phyloP scores from a whole-genome alignment of 371 early-diverging fungal species.

The Blyttiomyces sp. region DNA sequence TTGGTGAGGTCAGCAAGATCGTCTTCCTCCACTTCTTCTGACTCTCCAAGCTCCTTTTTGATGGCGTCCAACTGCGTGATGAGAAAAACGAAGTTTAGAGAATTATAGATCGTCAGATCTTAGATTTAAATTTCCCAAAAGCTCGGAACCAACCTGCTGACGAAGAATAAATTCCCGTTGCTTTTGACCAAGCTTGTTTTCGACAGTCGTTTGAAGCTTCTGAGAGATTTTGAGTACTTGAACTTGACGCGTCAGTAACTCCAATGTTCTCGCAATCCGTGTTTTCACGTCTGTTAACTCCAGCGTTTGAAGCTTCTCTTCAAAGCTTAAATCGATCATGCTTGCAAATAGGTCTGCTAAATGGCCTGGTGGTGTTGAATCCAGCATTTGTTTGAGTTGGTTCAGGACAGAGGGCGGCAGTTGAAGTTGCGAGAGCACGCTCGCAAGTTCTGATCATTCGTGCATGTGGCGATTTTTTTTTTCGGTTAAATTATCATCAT shows the following conservation, averaged over 20 bases:
- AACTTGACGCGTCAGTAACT: slow-evolving; percentile 73
- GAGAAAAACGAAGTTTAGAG: neutral
- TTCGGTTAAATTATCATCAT: neutral
- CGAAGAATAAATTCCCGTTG: slow-evolving; percentile 80
- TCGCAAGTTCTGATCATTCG: slow-evolving; percentile 31
- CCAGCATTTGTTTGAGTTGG: slow-evolving; percentile 65
- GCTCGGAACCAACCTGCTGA: slow-evolving; percentile 59
- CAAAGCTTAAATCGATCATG: slow-evolving; percentile 67
- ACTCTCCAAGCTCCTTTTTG: slow-evolving; percentile 74
- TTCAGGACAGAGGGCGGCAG: slow-evolving; percentile 62
- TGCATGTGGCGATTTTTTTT: neutral
- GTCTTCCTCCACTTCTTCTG: slow-evolving; percentile 52
- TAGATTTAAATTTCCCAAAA: neutral
- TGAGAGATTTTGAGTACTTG: slow-evolving; percentile 78
- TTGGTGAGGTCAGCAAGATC: slow-evolving; percentile 59
- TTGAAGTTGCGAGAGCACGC: slow-evolving; percentile 56
- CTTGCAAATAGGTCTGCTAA: slow-evolving; percentile 71
- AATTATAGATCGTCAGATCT: neutral
- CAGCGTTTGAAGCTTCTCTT: slow-evolving; percentile 69
- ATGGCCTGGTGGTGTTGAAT: slow-evolving; percentile 57
- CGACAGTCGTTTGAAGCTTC: slow-evolving; percentile 75
- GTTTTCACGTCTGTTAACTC: slow-evolving; percentile 55
- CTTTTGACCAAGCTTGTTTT: slow-evolving; percentile 71
- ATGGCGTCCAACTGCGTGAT: slow-evolving; percentile 68
- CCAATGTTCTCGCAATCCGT: slow-evolving; percentile 57